Percentiles rank a stretch among this genome's conserved stretches.
phyloP scores from a whole-genome alignment of 352 stramenopile species.

The Globisporangium megalacanthum region DNA sequence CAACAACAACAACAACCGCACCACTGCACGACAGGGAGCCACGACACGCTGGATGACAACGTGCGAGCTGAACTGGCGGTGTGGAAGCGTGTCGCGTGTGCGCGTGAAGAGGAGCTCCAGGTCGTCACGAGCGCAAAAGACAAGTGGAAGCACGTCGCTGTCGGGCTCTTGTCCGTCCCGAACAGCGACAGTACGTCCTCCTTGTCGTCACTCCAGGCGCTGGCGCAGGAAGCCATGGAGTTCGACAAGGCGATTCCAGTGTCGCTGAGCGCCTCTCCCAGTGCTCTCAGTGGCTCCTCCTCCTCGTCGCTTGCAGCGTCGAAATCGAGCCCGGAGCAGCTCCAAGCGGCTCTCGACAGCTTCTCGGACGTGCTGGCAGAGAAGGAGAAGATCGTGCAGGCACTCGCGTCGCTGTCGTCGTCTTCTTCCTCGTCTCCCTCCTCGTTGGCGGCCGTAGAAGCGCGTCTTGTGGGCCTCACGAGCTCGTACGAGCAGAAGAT shows the following conservation, averaged over 20 bases:
- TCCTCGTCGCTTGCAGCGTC: background rate
- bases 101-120: constrained; percentile 34
- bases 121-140: constrained; percentile 44
- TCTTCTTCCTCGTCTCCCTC: background rate
- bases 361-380: constrained; percentile 42
- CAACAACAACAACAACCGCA: constrained; percentile 8
- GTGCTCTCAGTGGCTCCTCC: no score
- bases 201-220: constrained; percentile 12
- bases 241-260: constrained; percentile 27
- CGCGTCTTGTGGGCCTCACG: constrained; percentile 25
- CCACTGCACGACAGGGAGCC: background rate
- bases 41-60: background rate
- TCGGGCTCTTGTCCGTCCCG: constrained; percentile 17
- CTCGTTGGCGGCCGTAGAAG: constrained; percentile 4
- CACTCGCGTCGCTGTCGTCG: constrained; percentile 15
- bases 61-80: constrained; percentile 13
- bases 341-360: constrained; percentile 19
- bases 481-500: constrained; percentile 41
- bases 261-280: background rate
- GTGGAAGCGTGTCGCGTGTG: constrained; percentile 28
- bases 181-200: background rate
- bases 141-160: constrained; percentile 65
- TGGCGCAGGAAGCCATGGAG: constrained; percentile 29
- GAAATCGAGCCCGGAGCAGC: constrained; percentile 2
- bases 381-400: constrained; percentile 38